Percentiles rank a stretch among this genome's conserved stretches.
Evolutionary conservation across 805 yeast species (phyloP).

Genomic region (Candida ulmi): DNA sequence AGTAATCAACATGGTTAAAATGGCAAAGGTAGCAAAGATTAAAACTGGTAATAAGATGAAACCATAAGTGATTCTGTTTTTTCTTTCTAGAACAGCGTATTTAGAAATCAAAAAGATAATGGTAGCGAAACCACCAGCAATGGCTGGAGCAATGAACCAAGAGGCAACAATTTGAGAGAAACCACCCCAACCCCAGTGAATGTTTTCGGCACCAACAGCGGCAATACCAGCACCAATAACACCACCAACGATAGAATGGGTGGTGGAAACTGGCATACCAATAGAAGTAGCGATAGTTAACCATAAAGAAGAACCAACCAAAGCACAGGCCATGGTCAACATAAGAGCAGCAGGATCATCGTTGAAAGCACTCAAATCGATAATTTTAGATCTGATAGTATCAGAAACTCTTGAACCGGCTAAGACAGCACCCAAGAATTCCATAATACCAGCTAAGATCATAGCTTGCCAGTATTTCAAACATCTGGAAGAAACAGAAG

Average conservation of each 20-base stretch:
- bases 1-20: slow-evolving; percentile 70
- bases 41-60: slow-evolving; percentile 53
- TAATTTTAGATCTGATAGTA: slow-evolving; percentile 62
- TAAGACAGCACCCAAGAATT: slow-evolving; percentile 67
- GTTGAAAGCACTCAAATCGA: slow-evolving; percentile 43
- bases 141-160: slow-evolving; percentile 72
- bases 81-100: slow-evolving; percentile 54
- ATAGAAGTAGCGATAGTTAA: slow-evolving; percentile 57
- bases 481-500: slow-evolving; percentile 67
- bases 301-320: slow-evolving; percentile 71
- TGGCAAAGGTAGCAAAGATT: slow-evolving; percentile 53
- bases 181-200: slow-evolving; percentile 74
- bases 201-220: slow-evolving; percentile 54
- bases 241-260: slow-evolving; percentile 75
- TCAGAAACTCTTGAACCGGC: slow-evolving; percentile 73
- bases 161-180: slow-evolving; percentile 70
- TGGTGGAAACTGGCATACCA: slow-evolving; percentile 78
- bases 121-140: slow-evolving; percentile 62
- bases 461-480: slow-evolving; percentile 71
- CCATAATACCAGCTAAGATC: slow-evolving; percentile 65
- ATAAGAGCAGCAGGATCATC: slow-evolving; percentile 64
- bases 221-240: slow-evolving; percentile 73
- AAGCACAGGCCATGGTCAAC: slow-evolving; percentile 72
- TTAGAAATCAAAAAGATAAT: slow-evolving; percentile 55
- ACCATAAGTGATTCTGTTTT: slow-evolving; percentile 49